Evolutionary conservation across 164 flowering plant genomes (phyloP).

Genomic region (Vitis rotundifolia): DNA sequence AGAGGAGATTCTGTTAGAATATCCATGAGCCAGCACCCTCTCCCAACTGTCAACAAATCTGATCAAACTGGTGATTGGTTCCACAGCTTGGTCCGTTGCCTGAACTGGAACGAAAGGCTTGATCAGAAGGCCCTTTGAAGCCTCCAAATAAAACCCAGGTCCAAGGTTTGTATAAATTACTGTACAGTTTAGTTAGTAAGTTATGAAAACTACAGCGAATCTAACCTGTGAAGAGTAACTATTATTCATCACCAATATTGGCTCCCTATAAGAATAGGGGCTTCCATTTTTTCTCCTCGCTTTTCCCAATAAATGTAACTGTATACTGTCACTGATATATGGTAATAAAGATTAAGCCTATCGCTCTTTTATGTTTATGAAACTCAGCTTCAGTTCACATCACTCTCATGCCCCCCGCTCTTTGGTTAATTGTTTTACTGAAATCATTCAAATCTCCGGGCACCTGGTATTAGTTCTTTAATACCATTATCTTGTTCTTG

Average conservation of each 20-base stretch:
- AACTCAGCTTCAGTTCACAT: too few species aligned
- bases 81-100: constrained; percentile 90
- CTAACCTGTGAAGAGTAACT: constrained; percentile 3
- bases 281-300: not conserved
- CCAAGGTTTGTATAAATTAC: constrained; percentile 31
- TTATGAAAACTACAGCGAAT: constrained; percentile 6
- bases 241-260: constrained; percentile 10
- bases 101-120: constrained; percentile 95
- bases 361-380: too few species aligned
- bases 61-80: constrained; percentile 99
- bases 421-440: too few species aligned
- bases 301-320: not conserved
- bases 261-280: constrained; percentile 18
- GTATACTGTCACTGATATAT: not conserved
- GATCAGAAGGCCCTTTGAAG: constrained; percentile 93
- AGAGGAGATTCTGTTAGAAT: constrained; percentile 88
- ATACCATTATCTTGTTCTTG: constrained; percentile 34
- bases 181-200: constrained; percentile 32
- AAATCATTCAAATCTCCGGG: too few species aligned
- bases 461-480: too few species aligned
- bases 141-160: not conserved
- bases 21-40: constrained; percentile 92
- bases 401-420: too few species aligned
- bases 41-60: constrained; percentile 92
- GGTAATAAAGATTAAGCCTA: not conserved